phyloP scores from a whole-genome alignment of 495 filamentous ascomycete genomes.

The Penicillium desertorum region DNA sequence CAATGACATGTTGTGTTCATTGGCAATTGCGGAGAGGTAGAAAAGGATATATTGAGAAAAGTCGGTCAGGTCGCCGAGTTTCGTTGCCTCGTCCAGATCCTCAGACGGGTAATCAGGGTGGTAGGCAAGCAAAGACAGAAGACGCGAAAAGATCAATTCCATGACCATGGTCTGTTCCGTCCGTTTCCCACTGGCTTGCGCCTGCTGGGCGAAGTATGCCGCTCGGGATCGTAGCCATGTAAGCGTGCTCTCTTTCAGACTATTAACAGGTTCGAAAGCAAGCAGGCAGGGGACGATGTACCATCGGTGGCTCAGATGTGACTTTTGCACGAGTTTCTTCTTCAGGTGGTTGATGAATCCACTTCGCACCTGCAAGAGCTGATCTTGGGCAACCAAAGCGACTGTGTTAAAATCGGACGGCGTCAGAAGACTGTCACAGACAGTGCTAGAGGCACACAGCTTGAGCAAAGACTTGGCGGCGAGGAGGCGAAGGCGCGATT shows the following conservation, averaged over 20 bases:
- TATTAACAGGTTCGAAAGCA: conserved; percentile 77
- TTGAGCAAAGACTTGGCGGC: conserved; percentile 84
- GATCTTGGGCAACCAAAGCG: conserved; percentile 76
- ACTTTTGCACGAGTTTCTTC: conserved; percentile 66
- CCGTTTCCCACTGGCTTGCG: conserved; percentile 39
- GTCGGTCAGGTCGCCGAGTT: conserved; percentile 69
- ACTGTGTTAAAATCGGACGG: conserved; percentile 76
- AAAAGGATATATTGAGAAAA: conserved; percentile 85
- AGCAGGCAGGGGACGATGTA: conserved; percentile 85
- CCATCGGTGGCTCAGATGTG: conserved; percentile 59
- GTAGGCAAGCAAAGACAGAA: conserved; percentile 86
- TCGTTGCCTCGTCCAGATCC: conserved; percentile 48
- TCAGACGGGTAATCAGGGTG: conserved; percentile 80
- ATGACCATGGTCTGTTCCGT: conserved; percentile 60
- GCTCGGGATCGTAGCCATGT: conserved; percentile 88
- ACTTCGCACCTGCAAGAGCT: conserved; percentile 65
- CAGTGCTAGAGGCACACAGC: conserved; percentile 64
- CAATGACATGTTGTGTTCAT: conserved; percentile 78
- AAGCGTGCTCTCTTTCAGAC: conserved; percentile 67
- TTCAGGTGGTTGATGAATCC: conserved; percentile 81
- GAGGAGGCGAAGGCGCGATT: conserved; percentile 71
- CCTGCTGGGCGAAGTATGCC: conserved; percentile 43
- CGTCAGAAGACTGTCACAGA: conserved; percentile 74
- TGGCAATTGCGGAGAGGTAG: conserved; percentile 81
- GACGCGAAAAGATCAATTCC: conserved; percentile 80